A percentile compares a stretch with the other conserved stretches of the same genome.
These are phyloP conservation scores for Globisporangium polare DNA, from an alignment of 352 stramenopile species.

Conservation along the genomic window DNA sequence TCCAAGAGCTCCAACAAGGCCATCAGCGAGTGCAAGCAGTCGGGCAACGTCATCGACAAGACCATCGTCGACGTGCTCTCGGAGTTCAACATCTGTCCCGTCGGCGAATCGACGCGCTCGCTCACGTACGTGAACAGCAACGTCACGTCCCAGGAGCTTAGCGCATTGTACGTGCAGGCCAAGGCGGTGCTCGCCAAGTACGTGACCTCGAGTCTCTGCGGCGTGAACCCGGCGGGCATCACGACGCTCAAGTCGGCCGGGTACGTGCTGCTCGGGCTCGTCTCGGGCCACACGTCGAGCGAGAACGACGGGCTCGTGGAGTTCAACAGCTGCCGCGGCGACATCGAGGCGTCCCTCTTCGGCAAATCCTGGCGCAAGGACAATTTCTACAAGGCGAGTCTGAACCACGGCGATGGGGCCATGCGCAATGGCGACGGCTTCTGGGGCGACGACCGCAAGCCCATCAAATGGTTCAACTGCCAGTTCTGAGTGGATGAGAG, in stretches of 20 bases:
- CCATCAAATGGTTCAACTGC: conserved; percentile 33
- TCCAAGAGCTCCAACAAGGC: conserved; percentile 22
- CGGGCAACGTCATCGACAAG: not conserved
- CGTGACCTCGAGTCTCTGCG: conserved; percentile 30
- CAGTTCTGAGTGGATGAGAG: conserved; percentile 20
- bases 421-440: conserved; percentile 20
- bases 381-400: conserved; percentile 25
- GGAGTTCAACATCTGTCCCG: conserved; percentile 26
- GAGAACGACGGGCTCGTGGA: conserved; percentile 35
- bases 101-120: conserved; percentile 21
- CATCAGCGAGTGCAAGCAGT: conserved; percentile 10
- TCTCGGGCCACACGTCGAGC: conserved; percentile 19
- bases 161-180: conserved; percentile 22
- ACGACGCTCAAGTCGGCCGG: conserved; percentile 15
- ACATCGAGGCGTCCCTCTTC: conserved; percentile 9
- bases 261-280: conserved; percentile 15
- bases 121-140: conserved; percentile 18
- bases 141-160: conserved; percentile 9
- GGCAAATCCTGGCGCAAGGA: conserved; percentile 15
- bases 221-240: conserved; percentile 29
- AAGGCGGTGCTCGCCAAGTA: conserved; percentile 10
- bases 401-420: conserved; percentile 30
- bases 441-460: conserved; percentile 26
- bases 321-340: conserved; percentile 27
- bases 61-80: conserved; percentile 9